Evolutionary conservation across 768 basidiomycete species (phyloP).

Genomic region (Cystobasidiopsis lactophilus): DNA sequence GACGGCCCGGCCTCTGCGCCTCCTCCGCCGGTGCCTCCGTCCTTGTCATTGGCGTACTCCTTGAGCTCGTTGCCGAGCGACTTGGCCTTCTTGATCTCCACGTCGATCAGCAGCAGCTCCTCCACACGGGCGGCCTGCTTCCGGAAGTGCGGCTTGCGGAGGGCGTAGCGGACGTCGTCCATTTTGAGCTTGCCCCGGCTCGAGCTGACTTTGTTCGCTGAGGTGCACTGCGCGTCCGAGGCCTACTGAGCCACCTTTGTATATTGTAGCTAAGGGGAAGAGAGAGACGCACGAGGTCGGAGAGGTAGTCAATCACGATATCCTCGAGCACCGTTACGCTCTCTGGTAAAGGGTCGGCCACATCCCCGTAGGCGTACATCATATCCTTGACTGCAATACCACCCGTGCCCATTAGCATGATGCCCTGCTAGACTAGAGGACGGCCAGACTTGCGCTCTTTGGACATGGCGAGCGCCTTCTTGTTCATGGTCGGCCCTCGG

Average conservation of each 20-base stretch:
- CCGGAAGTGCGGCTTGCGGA: slow-evolving; percentile 47
- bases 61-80: background rate
- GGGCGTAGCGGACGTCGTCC: slow-evolving; percentile 58
- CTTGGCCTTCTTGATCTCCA: slow-evolving; percentile 67
- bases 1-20: too few relatives aligned
- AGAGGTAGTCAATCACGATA: slow-evolving; percentile 71
- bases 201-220: slow-evolving; percentile 14
- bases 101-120: slow-evolving; percentile 77
- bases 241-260: background rate
- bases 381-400: slow-evolving; percentile 47
- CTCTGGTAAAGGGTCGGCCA: slow-evolving; percentile 64
- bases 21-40: too few relatives aligned
- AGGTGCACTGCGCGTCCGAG: slow-evolving; percentile 14
- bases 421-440: too few relatives aligned
- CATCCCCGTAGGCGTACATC: slow-evolving; percentile 89
- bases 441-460: too few relatives aligned
- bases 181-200: slow-evolving; percentile 29
- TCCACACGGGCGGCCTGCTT: slow-evolving; percentile 84
- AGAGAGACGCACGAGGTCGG: slow-evolving; percentile 48
- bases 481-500: too few relatives aligned
- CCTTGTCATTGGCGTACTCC: too few relatives aligned
- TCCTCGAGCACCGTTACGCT: slow-evolving; percentile 84
- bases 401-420: too few relatives aligned
- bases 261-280: background rate
- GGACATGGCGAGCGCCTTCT: too few relatives aligned